Evolutionary conservation across 2,329 filamentous ascomycete genomes (phyloP), one percentile per base, ranked within the genome.

Genomic region (Aspergillus alliaceus): DNA sequence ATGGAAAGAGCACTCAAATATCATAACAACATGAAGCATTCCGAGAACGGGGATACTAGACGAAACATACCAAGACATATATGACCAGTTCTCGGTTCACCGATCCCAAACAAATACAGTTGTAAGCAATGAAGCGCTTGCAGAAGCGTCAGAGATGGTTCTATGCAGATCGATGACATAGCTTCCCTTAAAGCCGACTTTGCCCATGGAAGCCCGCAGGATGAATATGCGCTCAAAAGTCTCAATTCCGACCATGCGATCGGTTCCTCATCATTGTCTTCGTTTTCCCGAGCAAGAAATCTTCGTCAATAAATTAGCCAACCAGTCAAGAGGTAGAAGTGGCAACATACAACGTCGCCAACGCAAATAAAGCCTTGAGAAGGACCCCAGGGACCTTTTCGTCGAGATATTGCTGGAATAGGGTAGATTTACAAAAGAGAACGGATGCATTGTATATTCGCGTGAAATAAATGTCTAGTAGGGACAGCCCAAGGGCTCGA

Each of bases 331-430:
- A 31, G 4, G 15, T 24, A 22, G 14, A 31, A 14, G 25, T 14
- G 20, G n/a, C 5, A 29, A 51, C 49, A 18, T 51, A 51, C 49
- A 51, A 15, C 15, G 49, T 51, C 18, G 49, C 32, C 20, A 51
- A 27, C 22, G 49, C 49, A 27, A 51, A 29, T 6, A 51, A 8
- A 29, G 49, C 49, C 24, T 39, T 51, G 24, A 51, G 49, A 3
- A 51, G 22, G 18, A 29, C 15, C 20, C n/a, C 35, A 22, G 32
- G 35, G 15, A 51, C 22, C 49, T 40, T 27, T 31, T n/a, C 32
- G 22, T 51, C 49, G 7, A 51, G 22, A 40, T 51, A 51, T n/a
- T 51, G 14, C 18, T 51, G 49, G 15, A 51, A 51, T 14, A 51
- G 32, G 6, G 40, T 18, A 7, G 49, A 24, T 29, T 39, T 51